Conservation (phyloP, 2,329 filamentous ascomycete genomes). For the Calonectria pteridis region DNA sequence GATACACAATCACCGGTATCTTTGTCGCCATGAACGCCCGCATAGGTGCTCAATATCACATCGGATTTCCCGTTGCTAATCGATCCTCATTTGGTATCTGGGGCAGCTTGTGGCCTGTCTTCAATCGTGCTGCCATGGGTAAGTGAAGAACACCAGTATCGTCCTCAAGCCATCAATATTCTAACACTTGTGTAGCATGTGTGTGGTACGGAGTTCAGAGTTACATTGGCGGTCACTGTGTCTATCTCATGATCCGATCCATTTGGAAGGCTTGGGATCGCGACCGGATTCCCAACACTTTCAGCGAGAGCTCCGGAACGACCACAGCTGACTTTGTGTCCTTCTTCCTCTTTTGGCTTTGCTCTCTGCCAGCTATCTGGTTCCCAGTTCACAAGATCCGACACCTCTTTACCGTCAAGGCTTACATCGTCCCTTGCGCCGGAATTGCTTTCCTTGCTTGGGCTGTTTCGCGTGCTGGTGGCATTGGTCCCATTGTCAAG, state of each 20-base stretch:
- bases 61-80: slow-evolving; percentile 86
- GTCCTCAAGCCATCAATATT: background rate
- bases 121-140: slow-evolving; percentile 88
- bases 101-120: slow-evolving; percentile 89
- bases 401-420: slow-evolving; percentile 92
- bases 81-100: slow-evolving; percentile 88
- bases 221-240: slow-evolving; percentile 87
- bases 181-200: slow-evolving; percentile 64
- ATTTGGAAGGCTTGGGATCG: slow-evolving; percentile 81
- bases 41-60: slow-evolving; percentile 89
- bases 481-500: slow-evolving; percentile 84
- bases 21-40: slow-evolving; percentile 85
- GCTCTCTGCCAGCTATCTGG: slow-evolving; percentile 86
- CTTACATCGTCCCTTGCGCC: slow-evolving; percentile 85
- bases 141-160: slow-evolving; percentile 34
- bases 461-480: slow-evolving; percentile 84
- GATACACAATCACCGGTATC: slow-evolving; percentile 80
- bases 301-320: slow-evolving; percentile 74
- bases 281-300: slow-evolving; percentile 74
- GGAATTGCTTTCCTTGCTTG: slow-evolving; percentile 90
- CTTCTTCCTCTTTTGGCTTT: slow-evolving; percentile 90
- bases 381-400: slow-evolving; percentile 90
- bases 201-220: slow-evolving; percentile 90
- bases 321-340: slow-evolving; percentile 81
- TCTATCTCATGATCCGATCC: slow-evolving; percentile 88